Evolutionary conservation across 192 early-diverging fungal genomes (phyloP).

Genomic region (Rhizophagus prolifer): DNA sequence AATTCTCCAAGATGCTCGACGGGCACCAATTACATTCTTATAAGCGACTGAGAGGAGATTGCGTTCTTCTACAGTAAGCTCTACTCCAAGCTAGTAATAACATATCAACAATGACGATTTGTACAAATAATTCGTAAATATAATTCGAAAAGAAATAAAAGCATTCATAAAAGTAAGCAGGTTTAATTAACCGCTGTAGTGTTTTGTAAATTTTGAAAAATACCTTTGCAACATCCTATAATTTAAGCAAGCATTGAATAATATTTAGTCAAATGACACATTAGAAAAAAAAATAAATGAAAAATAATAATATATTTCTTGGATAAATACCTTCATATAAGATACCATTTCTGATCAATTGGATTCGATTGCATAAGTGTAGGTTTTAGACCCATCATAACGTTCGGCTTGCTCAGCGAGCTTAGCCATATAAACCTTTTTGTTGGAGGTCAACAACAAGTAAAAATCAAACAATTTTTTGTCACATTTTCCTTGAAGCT

Average conservation of each 20-base stretch:
- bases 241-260: neutral
- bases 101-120: neutral
- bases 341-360: constrained; percentile 38
- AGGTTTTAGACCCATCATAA: constrained; percentile 65
- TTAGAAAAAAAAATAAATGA: constrained; percentile 12
- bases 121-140: neutral
- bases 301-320: neutral
- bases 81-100: constrained; percentile 62
- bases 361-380: neutral
- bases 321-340: constrained; percentile 33
- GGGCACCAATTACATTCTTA: constrained; percentile 98
- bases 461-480: constrained; percentile 22
- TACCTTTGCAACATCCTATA: constrained; percentile 50
- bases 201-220: constrained; percentile 37
- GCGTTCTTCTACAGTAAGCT: constrained; percentile 95
- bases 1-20: constrained; percentile 96
- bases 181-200: constrained; percentile 52
- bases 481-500: constrained; percentile 14
- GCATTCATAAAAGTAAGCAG: constrained; percentile 27
- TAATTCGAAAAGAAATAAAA: constrained; percentile 34
- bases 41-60: constrained; percentile 97
- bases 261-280: constrained; percentile 11
- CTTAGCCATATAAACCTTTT: constrained; percentile 98
- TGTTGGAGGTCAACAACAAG: constrained; percentile 47
- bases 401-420: constrained; percentile 97